Conservation (phyloP, 2,329 filamentous ascomycete genomes). For the Monascus ruber region DNA sequence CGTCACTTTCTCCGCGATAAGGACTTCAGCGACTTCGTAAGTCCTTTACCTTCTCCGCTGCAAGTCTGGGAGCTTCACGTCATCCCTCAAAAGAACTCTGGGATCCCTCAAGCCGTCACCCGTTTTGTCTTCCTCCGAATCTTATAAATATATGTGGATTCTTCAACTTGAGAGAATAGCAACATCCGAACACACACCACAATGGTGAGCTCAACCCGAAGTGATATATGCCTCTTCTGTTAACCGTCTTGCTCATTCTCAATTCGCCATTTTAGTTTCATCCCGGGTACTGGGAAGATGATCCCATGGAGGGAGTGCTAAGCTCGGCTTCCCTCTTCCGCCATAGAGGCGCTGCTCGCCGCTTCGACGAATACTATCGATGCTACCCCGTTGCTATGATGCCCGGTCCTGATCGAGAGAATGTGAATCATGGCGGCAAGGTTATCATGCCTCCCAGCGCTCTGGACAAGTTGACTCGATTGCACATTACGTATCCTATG, state of each 20-base stretch:
- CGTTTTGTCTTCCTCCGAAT: slow-evolving; percentile 1
- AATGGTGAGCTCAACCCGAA: not conserved
- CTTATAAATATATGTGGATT: not conserved
- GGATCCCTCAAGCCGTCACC: not conserved
- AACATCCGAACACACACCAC: not conserved
- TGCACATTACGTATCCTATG: slow-evolving; percentile 96
- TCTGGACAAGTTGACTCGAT: slow-evolving; percentile 86
- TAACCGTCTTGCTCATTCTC: not conserved
- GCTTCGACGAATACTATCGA: slow-evolving; percentile 97
- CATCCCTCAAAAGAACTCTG: no score
- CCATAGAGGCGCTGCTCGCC: slow-evolving; percentile 46
- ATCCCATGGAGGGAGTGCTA: slow-evolving; percentile 42
- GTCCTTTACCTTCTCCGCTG: not conserved
- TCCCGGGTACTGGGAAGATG: slow-evolving; percentile 42
- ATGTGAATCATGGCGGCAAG: slow-evolving; percentile 93
- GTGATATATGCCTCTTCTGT: no score
- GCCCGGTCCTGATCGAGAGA: slow-evolving; percentile 74
- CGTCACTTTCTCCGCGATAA: slow-evolving; percentile 18
- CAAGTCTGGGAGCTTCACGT: not conserved
- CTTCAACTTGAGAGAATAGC: slow-evolving; percentile 1
- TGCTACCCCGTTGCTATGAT: slow-evolving; percentile 95
- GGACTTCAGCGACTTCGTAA: not conserved
- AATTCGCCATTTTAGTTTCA: slow-evolving; percentile 24
- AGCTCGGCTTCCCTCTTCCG: slow-evolving; percentile 40
- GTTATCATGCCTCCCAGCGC: slow-evolving; percentile 95